Base-by-base conservation (phyloP, 768 basidiomycete species). In the Amanita inopinata region DNA sequence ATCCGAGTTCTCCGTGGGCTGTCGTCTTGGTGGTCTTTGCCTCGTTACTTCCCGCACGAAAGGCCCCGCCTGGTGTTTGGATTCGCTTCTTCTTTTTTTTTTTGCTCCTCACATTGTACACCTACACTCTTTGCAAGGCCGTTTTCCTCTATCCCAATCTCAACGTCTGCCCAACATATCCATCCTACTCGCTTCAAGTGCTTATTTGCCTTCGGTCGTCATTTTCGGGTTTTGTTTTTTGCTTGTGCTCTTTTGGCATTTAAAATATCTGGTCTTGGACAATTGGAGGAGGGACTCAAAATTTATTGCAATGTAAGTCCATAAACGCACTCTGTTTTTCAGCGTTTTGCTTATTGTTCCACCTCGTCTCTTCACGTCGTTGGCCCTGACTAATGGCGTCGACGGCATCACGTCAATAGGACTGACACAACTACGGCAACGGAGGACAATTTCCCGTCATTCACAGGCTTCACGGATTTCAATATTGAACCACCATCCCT, bases 401-500 rank as follows among this genome's bases (percentile, higher is more conserved):
- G n/a, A n/a, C n/a, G n/a, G n/a, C n/a, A n/a, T n/a, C n/a, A n/a
- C n/a, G n/a, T n/a, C n/a, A n/a, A 9, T 18, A 46, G 45, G 45
- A 31, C 37, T 19, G 51, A 53, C 20, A 35, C 51, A 27, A 45
- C 42, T 27, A 54, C 46, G 1, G 32, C 43, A 30, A 32, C 48
- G 10, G 45, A 25, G 24, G 32, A 17, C n/a, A 36, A 11, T 48
- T 57, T 34, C 53, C 50, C 20, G 49, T 51, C 15, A 2, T 69
- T 69, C 46, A 59, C 63, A 27, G 66, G 64, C 2, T 71, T 74
- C 48, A 56, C 57, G 2, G 70, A 74, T 19, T 71, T 73, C 46
- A 58, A 66, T 30, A 58, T 74, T 20, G 72, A 74, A 53, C 53
- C 71, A 30, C 58, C 65, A 3, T 68, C 65, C 33, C 61, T 74